Conservation (phyloP, 768 basidiomycete species). For the Brasilioporus rufonigricans region DNA sequence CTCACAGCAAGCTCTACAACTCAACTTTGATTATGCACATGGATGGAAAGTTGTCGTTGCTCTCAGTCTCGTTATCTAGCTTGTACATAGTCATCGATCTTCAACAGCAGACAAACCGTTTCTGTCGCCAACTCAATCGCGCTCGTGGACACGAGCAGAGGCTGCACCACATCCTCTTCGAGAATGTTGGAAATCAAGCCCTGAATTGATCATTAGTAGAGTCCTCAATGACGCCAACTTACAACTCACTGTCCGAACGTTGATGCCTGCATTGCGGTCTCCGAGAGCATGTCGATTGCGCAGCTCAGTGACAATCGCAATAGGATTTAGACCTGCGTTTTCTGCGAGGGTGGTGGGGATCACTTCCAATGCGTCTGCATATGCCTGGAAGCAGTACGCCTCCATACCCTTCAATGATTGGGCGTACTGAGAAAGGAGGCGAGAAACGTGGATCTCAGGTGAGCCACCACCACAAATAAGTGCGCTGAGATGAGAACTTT, state of each 20-base stretch:
- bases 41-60: background rate
- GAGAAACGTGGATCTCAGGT: constrained; percentile 96
- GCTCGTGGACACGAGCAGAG: constrained; percentile 90
- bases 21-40: background rate
- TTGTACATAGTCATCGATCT: constrained; percentile 94
- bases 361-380: constrained; percentile 95
- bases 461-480: constrained; percentile 96
- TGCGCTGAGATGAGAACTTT: constrained; percentile 49
- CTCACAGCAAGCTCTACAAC: background rate
- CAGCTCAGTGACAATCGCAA: constrained; percentile 96
- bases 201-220: constrained; percentile 38
- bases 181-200: constrained; percentile 96
- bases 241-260: constrained; percentile 84
- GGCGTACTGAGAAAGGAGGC: constrained; percentile 84
- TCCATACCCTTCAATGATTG: constrained; percentile 97
- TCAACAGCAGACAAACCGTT: constrained; percentile 92
- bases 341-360: constrained; percentile 98
- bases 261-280: constrained; percentile 94
- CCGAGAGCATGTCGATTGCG: constrained; percentile 96
- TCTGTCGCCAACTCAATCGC: constrained; percentile 95
- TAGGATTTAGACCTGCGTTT: constrained; percentile 97
- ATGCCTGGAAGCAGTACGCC: constrained; percentile 98
- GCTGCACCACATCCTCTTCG: constrained; percentile 97
- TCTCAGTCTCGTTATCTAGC: constrained; percentile 46
- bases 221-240: background rate